Evolutionary conservation across 805 yeast species (phyloP).

Genomic region (Candida maris): DNA sequence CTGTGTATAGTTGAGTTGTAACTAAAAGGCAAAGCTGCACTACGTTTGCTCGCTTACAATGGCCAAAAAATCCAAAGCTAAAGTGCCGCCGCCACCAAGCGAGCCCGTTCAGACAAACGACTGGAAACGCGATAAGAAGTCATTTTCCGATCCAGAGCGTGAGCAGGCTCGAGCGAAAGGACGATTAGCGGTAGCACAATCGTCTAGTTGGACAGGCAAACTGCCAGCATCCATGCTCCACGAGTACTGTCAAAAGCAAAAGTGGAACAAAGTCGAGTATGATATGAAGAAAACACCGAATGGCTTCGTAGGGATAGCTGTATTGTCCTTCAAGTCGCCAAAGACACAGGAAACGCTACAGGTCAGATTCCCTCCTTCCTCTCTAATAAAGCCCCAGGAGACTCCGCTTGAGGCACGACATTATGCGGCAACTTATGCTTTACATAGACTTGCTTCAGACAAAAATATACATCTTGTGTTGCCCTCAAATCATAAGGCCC

Average conservation of each 20-base stretch:
- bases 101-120: conserved; percentile 8
- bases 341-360: conserved; percentile 67
- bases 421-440: conserved; percentile 82
- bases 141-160: not conserved
- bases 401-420: conserved; percentile 90
- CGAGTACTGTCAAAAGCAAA: conserved; percentile 81
- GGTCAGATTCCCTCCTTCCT: conserved; percentile 51
- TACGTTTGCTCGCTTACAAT: too few relatives aligned
- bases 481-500: conserved; percentile 73
- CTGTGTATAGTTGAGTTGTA: too few relatives aligned
- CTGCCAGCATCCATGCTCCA: conserved; percentile 81
- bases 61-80: conserved; percentile 16
- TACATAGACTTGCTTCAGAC: conserved; percentile 73
- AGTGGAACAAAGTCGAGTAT: conserved; percentile 85
- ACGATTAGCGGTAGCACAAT: conserved; percentile 55
- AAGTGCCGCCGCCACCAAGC: conserved; percentile 2
- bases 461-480: conserved; percentile 84
- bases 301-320: conserved; percentile 66
- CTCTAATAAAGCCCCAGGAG: conserved; percentile 57
- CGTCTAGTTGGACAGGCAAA: conserved; percentile 91
- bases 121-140: conserved; percentile 13
- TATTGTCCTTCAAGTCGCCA: conserved; percentile 71
- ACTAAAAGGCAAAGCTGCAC: too few relatives aligned
- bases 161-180: conserved; percentile 17
- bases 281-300: conserved; percentile 49